phyloP scores from a whole-genome alignment of 1,284 basidiomycete species.

The Moesziomyces antarcticus region DNA sequence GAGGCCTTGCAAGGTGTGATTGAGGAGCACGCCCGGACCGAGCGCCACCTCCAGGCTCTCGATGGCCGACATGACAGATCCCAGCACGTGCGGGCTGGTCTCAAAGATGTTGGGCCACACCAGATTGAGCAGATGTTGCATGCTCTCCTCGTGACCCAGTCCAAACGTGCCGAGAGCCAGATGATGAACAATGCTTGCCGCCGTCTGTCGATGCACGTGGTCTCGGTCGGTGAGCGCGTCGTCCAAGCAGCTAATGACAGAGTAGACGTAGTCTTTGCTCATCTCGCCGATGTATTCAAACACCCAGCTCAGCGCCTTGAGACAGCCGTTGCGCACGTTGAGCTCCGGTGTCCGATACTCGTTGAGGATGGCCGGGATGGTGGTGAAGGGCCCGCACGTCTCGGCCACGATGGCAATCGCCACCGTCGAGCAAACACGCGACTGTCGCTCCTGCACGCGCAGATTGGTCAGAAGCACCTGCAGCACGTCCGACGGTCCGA shows the following conservation, averaged over 20 bases:
- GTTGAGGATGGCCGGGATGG: constrained; percentile 97
- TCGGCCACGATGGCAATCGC: constrained; percentile 86
- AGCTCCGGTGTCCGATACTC: constrained; percentile 95
- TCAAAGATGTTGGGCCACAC: constrained; percentile 99
- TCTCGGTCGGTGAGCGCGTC: constrained; percentile 98
- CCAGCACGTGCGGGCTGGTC: constrained; percentile 97
- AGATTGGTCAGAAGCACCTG: constrained; percentile 95
- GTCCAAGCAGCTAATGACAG: constrained; percentile 95
- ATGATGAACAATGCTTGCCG: constrained; percentile 99
- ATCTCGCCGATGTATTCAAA: constrained; percentile 99
- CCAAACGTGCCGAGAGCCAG: constrained; percentile 96
- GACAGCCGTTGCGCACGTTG: constrained; percentile 98
- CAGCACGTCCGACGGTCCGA: constrained; percentile 98
- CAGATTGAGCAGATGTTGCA: constrained; percentile 96
- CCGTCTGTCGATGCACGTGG: constrained; percentile 96
- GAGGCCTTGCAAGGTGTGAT: constrained; percentile 73
- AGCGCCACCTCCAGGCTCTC: constrained; percentile 96
- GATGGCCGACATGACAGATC: constrained; percentile 78
- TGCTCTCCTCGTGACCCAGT: constrained; percentile 95
- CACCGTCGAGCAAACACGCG: constrained; percentile 97
- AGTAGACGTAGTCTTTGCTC: constrained; percentile 97
- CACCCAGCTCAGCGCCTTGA: constrained; percentile 97
- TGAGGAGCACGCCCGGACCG: constrained; percentile 90
- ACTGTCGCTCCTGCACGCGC: constrained; percentile 98
- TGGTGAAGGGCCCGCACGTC: constrained; percentile 98